Conservation (phyloP, 805 yeast genomes). For the Helenozyma baotianmanensis region DNA sequence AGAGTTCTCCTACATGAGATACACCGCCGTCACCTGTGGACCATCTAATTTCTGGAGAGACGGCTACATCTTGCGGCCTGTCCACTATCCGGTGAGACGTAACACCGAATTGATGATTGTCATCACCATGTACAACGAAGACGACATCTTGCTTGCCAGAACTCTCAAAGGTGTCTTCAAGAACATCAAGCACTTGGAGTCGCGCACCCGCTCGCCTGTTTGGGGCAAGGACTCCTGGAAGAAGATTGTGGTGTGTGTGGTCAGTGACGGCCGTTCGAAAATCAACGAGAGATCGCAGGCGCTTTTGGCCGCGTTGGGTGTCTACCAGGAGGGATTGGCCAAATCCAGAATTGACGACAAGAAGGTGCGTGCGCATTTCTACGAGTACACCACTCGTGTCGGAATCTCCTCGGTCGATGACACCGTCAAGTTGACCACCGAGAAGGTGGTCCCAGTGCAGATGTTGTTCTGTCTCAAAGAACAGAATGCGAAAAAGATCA, state of each 20-base stretch:
- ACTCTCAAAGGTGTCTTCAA: constrained; percentile 63
- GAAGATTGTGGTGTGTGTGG: constrained; percentile 58
- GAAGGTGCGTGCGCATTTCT: constrained; percentile 60
- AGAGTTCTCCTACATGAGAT: constrained; percentile 59
- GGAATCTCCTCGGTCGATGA: constrained; percentile 46
- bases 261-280: constrained; percentile 63
- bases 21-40: constrained; percentile 65
- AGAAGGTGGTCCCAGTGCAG: constrained; percentile 59
- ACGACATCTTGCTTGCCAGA: constrained; percentile 55
- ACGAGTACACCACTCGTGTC: constrained; percentile 62
- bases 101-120: constrained; percentile 60
- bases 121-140: constrained; percentile 65
- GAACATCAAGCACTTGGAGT: constrained; percentile 54
- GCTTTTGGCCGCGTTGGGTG: constrained; percentile 59
- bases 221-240: constrained; percentile 54
- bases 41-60: constrained; percentile 57
- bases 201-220: constrained; percentile 41
- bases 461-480: constrained; percentile 59
- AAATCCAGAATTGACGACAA: constrained; percentile 55
- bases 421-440: constrained; percentile 48
- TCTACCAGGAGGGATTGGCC: constrained; percentile 64
- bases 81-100: constrained; percentile 48
- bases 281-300: constrained; percentile 61
- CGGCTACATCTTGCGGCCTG: constrained; percentile 54
- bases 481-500: constrained; percentile 58